These are phyloP conservation scores for Gaeumannomyces tritici DNA, from an alignment of 2,329 filamentous ascomycete genomes.

Conservation along the genomic window DNA sequence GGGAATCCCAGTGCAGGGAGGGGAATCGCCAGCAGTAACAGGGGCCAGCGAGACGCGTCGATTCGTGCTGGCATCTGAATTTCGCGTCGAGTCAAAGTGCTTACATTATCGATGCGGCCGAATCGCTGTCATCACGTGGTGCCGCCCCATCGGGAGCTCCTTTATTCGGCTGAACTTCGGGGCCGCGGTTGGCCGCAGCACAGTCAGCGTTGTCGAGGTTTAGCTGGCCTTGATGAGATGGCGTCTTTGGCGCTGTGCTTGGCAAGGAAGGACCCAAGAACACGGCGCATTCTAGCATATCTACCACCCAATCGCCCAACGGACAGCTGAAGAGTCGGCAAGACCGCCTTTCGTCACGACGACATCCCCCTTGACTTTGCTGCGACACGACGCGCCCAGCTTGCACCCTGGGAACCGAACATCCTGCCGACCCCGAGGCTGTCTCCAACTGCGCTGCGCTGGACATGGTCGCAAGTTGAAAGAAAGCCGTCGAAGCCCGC, in stretches of 20 bases:
- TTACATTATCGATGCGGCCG: slow-evolving; percentile 1
- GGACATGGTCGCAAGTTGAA: neutral
- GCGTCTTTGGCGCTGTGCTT: neutral
- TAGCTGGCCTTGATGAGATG: slow-evolving; percentile 1
- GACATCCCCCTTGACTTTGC: neutral
- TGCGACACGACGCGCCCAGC: neutral
- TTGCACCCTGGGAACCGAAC: neutral
- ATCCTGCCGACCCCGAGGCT: neutral
- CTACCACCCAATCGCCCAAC: no score
- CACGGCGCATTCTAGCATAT: neutral
- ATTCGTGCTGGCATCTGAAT: slow-evolving; percentile 6
- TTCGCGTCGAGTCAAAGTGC: slow-evolving; percentile 13
- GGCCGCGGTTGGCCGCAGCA: neutral
- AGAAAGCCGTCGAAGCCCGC: neutral
- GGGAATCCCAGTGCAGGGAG: neutral
- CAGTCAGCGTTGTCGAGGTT: neutral
- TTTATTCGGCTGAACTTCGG: neutral
- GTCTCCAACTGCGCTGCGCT: neutral
- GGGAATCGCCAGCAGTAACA: neutral
- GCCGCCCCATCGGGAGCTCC: neutral
- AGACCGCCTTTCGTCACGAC: neutral
- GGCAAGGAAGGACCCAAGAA: neutral
- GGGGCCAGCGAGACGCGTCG: slow-evolving; percentile 8
- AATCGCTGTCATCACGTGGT: no score
- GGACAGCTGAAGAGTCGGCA: neutral